Evolutionary conservation across 1,284 basidiomycete genomes (phyloP).

Genomic region (Apiotrichum brassicae): DNA sequence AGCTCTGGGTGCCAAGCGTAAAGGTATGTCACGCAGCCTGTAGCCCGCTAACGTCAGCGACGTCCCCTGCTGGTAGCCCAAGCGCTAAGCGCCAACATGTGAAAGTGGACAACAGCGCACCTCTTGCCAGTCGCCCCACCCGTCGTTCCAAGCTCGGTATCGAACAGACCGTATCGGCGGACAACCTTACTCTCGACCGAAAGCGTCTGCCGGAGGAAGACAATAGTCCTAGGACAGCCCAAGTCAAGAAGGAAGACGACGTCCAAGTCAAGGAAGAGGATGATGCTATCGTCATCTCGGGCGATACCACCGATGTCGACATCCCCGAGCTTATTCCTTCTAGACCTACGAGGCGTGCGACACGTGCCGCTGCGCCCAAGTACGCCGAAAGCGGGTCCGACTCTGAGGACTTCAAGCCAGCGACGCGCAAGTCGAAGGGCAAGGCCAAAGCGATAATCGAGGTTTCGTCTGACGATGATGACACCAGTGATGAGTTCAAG

Average conservation of each 20-base stretch:
- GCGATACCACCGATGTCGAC: slow-evolving; percentile 1
- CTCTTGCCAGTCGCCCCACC: slow-evolving; percentile 21
- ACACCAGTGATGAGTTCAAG: neutral
- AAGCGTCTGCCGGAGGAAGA: neutral
- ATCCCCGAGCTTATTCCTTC: neutral
- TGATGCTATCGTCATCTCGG: neutral
- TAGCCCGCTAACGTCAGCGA: neutral
- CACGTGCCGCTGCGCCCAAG: neutral
- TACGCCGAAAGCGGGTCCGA: neutral
- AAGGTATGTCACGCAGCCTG: neutral
- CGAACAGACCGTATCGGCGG: slow-evolving; percentile 34
- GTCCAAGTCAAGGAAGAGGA: neutral
- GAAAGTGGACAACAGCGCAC: slow-evolving; percentile 28
- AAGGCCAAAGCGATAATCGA: slow-evolving; percentile 12
- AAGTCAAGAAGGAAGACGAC: slow-evolving; percentile 8
- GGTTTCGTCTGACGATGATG: slow-evolving; percentile 1
- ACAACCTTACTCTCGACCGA: slow-evolving; percentile 34
- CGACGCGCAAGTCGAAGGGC: neutral
- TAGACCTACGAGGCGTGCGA: neutral
- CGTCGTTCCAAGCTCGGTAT: slow-evolving; percentile 28
- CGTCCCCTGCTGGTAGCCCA: neutral
- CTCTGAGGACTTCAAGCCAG: slow-evolving; percentile 5
- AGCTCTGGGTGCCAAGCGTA: neutral
- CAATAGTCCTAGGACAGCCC: too few relatives aligned
- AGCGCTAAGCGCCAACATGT: slow-evolving; percentile 12